A percentile compares a stretch with the other conserved stretches of the same genome.
Conservation (phyloP, 805 yeast species). For the Kodamaea nitidulidarum region DNA sequence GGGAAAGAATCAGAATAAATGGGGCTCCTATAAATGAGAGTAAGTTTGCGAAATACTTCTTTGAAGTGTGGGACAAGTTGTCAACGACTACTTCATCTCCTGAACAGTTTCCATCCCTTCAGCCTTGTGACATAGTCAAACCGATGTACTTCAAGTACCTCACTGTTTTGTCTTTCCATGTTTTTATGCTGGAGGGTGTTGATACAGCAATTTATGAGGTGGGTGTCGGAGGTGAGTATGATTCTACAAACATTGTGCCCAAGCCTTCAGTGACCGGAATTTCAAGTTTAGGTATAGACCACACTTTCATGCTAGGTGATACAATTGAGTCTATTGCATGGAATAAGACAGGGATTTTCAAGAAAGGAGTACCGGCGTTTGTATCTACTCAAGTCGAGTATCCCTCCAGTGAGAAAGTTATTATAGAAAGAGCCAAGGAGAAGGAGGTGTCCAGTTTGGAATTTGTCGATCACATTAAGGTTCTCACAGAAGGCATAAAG, state of each 20-base stretch:
- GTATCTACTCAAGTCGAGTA: constrained; percentile 53
- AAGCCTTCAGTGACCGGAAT: constrained; percentile 84
- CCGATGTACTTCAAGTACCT: constrained; percentile 93
- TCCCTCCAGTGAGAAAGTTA: constrained; percentile 50
- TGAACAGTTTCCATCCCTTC: constrained; percentile 54
- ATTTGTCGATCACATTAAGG: constrained; percentile 47
- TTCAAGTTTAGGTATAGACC: constrained; percentile 86
- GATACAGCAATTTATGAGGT: constrained; percentile 94
- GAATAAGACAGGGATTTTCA: constrained; percentile 95
- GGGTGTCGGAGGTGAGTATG: constrained; percentile 97
- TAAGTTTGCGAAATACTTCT: constrained; percentile 82
- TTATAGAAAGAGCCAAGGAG: constrained; percentile 68
- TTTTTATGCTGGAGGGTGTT: constrained; percentile 83
- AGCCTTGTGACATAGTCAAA: constrained; percentile 65
- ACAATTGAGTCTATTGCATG: constrained; percentile 89
- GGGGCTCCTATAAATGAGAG: constrained; percentile 82
- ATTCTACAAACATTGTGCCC: constrained; percentile 86
- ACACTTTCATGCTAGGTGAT: constrained; percentile 77
- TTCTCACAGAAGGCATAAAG: constrained; percentile 34
- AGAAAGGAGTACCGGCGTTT: constrained; percentile 60
- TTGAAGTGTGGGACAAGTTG: constrained; percentile 87
- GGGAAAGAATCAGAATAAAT: constrained; percentile 86
- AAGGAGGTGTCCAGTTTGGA: constrained; percentile 42
- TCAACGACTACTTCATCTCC: constrained; percentile 54
- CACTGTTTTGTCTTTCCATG: constrained; percentile 87